Evolutionary conservation across 148 eudicot genomes (phyloP).

Genomic region (Silene uniflora): DNA sequence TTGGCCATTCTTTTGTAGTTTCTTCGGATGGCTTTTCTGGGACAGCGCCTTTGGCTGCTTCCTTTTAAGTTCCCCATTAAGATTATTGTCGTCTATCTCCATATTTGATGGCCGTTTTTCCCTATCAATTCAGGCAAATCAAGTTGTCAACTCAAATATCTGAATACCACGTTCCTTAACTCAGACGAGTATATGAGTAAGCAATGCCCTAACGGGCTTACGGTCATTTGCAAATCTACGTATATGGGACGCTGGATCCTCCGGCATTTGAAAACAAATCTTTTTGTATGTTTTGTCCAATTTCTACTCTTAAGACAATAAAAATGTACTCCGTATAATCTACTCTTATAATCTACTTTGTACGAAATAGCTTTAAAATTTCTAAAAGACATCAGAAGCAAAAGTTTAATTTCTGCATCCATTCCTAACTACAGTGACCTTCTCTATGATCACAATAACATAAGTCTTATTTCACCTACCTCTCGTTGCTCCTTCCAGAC

Average conservation of each 20-base stretch:
- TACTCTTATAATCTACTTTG: neutral
- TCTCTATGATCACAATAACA: neutral
- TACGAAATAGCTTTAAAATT: neutral
- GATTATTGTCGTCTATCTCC: slow-evolving; percentile 21
- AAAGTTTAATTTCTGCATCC: neutral
- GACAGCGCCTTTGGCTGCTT: slow-evolving; percentile 40
- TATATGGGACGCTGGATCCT: neutral
- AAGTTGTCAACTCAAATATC: neutral
- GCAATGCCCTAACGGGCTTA: slow-evolving; percentile 23
- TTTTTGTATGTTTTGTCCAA: neutral
- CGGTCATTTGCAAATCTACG: slow-evolving; percentile 1
- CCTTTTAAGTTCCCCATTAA: slow-evolving; percentile 49
- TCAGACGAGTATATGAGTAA: neutral
- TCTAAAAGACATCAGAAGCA: neutral
- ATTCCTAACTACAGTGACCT: neutral
- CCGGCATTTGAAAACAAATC: too few species aligned
- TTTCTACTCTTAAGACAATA: neutral
- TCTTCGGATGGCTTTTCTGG: slow-evolving; percentile 35
- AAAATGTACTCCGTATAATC: too few species aligned
- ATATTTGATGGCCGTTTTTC: slow-evolving; percentile 29
- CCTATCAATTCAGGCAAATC: slow-evolving; percentile 29
- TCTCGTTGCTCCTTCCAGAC: slow-evolving; percentile 31
- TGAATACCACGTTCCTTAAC: too few species aligned
- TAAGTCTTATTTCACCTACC: slow-evolving; percentile 30
- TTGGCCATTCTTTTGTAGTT: slow-evolving; percentile 34